Conservation (phyloP, 2,329 filamentous ascomycete species). For the Botrytis cinerea region DNA sequence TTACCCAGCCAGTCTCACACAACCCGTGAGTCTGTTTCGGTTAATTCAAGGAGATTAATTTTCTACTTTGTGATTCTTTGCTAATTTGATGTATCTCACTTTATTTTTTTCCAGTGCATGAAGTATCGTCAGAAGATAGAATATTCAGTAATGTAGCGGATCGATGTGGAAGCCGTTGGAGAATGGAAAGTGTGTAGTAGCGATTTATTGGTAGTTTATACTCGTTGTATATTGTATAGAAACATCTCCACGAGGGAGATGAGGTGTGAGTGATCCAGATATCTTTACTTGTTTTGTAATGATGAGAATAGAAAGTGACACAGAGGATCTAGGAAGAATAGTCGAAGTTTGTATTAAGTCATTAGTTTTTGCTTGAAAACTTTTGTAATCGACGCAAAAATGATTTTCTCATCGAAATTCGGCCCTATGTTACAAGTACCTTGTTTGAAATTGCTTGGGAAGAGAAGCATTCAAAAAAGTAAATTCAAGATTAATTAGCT, state of each 20-base stretch:
- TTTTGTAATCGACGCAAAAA: background rate
- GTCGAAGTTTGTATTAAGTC: accelerated
- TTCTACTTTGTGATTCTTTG: background rate
- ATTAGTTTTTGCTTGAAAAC: background rate
- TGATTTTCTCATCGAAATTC: background rate
- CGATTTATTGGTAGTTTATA: background rate
- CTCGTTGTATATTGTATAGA: background rate
- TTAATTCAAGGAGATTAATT: background rate
- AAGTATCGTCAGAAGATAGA: background rate
- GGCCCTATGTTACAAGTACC: background rate
- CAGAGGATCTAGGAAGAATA: accelerated
- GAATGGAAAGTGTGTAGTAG: background rate
- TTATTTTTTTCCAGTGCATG: background rate
- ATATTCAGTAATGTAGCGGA: background rate
- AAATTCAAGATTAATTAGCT: too few relatives aligned
- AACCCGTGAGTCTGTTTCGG: background rate
- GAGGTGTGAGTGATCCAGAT: background rate
- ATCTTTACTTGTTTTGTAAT: too few relatives aligned
- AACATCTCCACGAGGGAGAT: background rate
- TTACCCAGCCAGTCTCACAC: background rate
- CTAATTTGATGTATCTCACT: background rate
- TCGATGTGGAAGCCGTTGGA: background rate
- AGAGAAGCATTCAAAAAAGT: background rate
- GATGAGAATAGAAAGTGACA: background rate
- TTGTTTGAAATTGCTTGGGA: background rate